Conservation (phyloP, 495 filamentous ascomycete genomes). For the Tuber borchii region DNA sequence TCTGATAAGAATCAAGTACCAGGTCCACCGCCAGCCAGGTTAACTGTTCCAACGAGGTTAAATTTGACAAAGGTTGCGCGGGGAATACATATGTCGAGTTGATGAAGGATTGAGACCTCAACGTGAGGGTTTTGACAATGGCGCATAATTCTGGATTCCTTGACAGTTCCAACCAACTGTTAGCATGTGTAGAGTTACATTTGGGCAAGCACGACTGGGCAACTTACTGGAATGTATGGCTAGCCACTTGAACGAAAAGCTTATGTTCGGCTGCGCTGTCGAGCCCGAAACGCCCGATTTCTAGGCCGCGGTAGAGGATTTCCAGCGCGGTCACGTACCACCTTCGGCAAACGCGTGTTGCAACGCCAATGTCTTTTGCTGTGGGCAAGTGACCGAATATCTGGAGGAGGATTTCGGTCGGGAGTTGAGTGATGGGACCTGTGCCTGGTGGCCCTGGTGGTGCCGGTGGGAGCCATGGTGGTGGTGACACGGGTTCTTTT, state of each 20-base stretch:
- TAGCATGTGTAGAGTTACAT: not conserved
- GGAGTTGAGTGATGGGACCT: constrained; percentile 7
- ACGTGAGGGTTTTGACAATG: not conserved
- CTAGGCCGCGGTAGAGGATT: constrained; percentile 5
- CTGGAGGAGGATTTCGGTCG: constrained; percentile 8
- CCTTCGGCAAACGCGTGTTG: constrained; percentile 4
- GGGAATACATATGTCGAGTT: not conserved
- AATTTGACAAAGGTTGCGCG: not conserved
- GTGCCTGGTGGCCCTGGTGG: not conserved
- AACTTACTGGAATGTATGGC: not conserved
- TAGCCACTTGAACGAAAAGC: not conserved
- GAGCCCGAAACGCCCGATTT: not conserved
- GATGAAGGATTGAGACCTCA: not conserved
- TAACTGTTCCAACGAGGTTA: not conserved
- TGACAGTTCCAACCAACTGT: not conserved
- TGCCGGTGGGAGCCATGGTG: not conserved
- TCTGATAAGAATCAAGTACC: not conserved
- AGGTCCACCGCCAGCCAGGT: not conserved
- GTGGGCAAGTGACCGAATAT: not conserved
- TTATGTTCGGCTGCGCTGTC: not conserved
- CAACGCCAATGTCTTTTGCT: not conserved
- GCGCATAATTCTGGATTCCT: not conserved
- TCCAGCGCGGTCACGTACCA: constrained; percentile 14
- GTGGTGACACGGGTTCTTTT: not conserved
- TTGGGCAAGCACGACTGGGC: not conserved